Base-by-base conservation (phyloP, 345 rosid species). In the Corymbia maculata region DNA sequence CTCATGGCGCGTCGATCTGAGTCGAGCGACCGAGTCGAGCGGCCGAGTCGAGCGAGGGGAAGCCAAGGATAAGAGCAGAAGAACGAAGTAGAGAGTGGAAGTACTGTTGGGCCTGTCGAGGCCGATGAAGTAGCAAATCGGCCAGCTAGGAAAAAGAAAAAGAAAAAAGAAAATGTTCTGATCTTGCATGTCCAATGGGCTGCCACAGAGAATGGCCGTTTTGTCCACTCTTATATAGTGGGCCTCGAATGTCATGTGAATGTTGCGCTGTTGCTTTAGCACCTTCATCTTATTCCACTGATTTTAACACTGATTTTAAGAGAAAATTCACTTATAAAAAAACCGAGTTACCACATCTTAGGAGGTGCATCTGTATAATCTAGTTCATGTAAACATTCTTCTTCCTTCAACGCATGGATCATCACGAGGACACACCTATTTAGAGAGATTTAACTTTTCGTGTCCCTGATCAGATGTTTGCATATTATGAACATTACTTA, bases 1-100 rank as follows among this genome's bases (percentile, higher is more conserved):
- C 84, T 89, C 94, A 89, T 89, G 87, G 86, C n/a, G 86, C 82
- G 26, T 6, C 51, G 57, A 51, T 21, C 59, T 19, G 86, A 52
- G 52, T 13, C 22, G 89, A 68, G 85, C 32, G 51, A 53, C 42
- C 42, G 42, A 36, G 42, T 36, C 42, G 42, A 36, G 42, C 42
- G 42, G 42, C 42, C 42, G 42, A 70, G 2, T 24, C 45, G 17
- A 24, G 50, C 50, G 42, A 66, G 44, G 4, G 79, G 16, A 70
- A 70, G 80, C 80, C 45, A 1, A 70, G 24, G 80, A 17, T 36
- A 70, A 70, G 80, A 36, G 6, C 47, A 2, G 47, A 36, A 70
- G 79, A 68, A 32, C 21, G 9, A 68, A 68, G 8, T 16, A 36
- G 17, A 16, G 45, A 32, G 45, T 16, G 79, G 22, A 30, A 66